These are phyloP conservation scores for Furcasterigmium sp. DNA, from an alignment of 2,329 filamentous ascomycete species.

Conservation along the genomic window DNA sequence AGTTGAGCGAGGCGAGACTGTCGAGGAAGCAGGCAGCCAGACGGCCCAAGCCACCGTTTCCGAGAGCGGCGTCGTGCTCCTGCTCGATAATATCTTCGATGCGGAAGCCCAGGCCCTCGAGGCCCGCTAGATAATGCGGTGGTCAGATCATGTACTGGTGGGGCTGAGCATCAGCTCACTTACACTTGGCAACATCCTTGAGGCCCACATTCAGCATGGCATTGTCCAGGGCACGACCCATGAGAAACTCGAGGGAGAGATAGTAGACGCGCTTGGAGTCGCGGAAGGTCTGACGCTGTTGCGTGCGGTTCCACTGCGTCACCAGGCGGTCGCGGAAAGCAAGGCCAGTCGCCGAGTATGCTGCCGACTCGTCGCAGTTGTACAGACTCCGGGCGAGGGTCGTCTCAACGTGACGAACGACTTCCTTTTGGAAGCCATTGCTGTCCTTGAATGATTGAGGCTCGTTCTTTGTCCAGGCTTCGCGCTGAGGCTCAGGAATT, in stretches of 20 bases:
- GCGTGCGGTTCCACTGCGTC: conserved; percentile 96
- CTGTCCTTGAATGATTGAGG: conserved; percentile 67
- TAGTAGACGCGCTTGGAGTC: conserved; percentile 97
- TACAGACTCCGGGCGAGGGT: conserved; percentile 92
- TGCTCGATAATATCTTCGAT: conserved; percentile 94
- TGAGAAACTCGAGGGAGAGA: conserved; percentile 93
- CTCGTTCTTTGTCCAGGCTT: conserved; percentile 64
- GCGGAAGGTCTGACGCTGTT: conserved; percentile 87
- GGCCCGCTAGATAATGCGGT: conserved; percentile 58
- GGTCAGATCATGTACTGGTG: conserved; percentile 9
- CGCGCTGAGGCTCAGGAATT: conserved; percentile 84
- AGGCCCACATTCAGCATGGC: conserved; percentile 93
- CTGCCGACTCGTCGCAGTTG: conserved; percentile 94
- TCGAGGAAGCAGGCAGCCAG: conserved; percentile 96
- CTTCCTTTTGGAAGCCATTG: conserved; percentile 81
- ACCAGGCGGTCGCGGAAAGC: conserved; percentile 91
- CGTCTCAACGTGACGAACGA: conserved; percentile 93
- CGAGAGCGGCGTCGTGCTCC: conserved; percentile 92
- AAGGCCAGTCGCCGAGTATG: conserved; percentile 84
- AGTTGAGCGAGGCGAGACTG: conserved; percentile 90
- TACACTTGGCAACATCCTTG: conserved; percentile 79
- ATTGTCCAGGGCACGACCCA: conserved; percentile 96
- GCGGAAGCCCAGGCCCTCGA: conserved; percentile 86
- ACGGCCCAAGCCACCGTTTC: conserved; percentile 91
- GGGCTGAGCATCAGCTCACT: conserved; percentile 15